Evolutionary conservation across 2,329 filamentous ascomycete genomes (phyloP), one percentile per base, ranked within the genome.

Genomic region (Fusarium bulbicola): DNA sequence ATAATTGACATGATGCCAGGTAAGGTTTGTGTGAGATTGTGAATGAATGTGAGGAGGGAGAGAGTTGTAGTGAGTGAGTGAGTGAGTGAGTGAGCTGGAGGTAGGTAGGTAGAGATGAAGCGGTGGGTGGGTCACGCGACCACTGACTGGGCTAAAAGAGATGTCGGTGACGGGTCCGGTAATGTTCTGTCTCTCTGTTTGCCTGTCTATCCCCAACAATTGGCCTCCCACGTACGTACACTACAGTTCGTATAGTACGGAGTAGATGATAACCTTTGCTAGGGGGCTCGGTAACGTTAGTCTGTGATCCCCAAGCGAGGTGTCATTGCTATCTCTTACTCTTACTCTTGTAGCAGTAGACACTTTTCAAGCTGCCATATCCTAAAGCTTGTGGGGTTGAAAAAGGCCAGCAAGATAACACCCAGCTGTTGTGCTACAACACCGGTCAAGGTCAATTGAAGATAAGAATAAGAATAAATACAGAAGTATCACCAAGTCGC

Each of bases 1-100:
- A 95, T 88, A 77, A 92, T 80, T 47, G 90, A 79, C 91, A 92
- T 93, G 63, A 68, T 75, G 60, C 49, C 63, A 59, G 60, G 43
- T 45, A 10, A n/a, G 30, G 5, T 40, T 30, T 45, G 24, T 20
- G 52, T 68, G 56, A 60, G 43, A 43, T 39, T 43, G 50, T 64
- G 53, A 63, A 32, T 66, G 53, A 63, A 32, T 50, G 58, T 12
- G 45, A 36, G 66, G 59, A 58, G 47, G 13, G 43, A 24, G 40
- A 43, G 49, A 43, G 32, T n/a, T 28, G 58, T 63, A 63, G 53
- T 46, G 21, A 54, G 52, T 34, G 47, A 63, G 24, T 26, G 24
- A 26, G 53, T 46, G 21, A 54, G 59, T 36, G 47, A 56, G 61
- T 36, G 49, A 26, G n/a, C 34, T 52, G 47, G 47, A 53, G 24